Percentiles rank a stretch among this genome's conserved stretches.
phyloP scores from a whole-genome alignment of 2,329 filamentous ascomycete genomes.

The Penicillium palitans region DNA sequence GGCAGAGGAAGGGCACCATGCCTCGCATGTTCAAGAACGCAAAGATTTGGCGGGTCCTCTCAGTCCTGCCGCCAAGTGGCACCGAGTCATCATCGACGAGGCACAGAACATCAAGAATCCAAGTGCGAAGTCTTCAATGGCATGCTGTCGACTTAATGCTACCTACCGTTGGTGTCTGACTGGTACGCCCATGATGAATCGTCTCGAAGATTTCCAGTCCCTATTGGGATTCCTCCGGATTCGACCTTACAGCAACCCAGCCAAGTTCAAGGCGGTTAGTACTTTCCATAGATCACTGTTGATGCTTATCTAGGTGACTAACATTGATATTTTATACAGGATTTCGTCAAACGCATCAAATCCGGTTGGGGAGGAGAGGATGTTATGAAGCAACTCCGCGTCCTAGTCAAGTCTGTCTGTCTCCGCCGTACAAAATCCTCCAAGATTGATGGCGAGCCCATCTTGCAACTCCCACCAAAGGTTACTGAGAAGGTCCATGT shows the following conservation, averaged over 20 bases:
- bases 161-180: constrained; percentile 72
- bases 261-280: constrained; percentile 60
- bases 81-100: constrained; percentile 74
- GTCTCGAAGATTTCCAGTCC: constrained; percentile 73
- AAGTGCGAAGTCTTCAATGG: constrained; percentile 61
- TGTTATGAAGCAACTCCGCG: constrained; percentile 71
- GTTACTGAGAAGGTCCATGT: constrained; percentile 62
- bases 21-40: constrained; percentile 1
- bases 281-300: not conserved
- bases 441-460: constrained; percentile 74
- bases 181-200: constrained; percentile 89
- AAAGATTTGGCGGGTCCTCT: constrained; percentile 47
- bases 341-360: constrained; percentile 58
- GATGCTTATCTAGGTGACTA: not conserved
- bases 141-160: constrained; percentile 59
- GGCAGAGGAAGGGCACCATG: constrained; percentile 47
- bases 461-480: constrained; percentile 68
- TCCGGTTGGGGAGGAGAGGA: constrained; percentile 34
- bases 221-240: constrained; percentile 76
- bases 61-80: constrained; percentile 61
- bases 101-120: constrained; percentile 80
- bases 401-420: constrained; percentile 75
- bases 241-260: constrained; percentile 67
- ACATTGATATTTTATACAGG: constrained; percentile 22
- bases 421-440: constrained; percentile 80